phyloP scores from a whole-genome alignment of 352 stramenopile genomes.

The Phytophthora aleatoria region DNA sequence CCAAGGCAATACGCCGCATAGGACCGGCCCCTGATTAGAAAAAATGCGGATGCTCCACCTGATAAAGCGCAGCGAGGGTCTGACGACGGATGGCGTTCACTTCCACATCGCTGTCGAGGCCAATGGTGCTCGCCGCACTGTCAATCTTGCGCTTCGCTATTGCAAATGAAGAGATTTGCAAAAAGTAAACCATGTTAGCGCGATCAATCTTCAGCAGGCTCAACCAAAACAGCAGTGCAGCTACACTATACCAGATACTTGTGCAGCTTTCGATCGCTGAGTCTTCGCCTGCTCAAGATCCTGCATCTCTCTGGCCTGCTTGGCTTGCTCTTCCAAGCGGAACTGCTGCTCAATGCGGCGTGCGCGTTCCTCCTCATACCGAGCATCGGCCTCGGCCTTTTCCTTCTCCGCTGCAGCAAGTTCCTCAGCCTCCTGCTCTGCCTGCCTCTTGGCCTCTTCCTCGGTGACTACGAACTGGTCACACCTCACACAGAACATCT shows the following conservation, averaged over 20 bases:
- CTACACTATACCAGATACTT: constrained; percentile 37
- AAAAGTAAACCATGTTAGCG: background rate
- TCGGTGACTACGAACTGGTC: constrained; percentile 78
- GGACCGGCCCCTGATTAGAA: constrained; percentile 29
- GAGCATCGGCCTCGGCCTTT: constrained; percentile 45
- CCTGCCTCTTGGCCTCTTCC: constrained; percentile 63
- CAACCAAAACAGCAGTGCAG: background rate
- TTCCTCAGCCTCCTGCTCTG: constrained; percentile 43
- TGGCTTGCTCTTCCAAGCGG: constrained; percentile 69
- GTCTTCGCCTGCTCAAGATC: constrained; percentile 35
- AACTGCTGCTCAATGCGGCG: constrained; percentile 67
- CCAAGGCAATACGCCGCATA: constrained; percentile 1
- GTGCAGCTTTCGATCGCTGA: constrained; percentile 4
- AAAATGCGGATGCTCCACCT: constrained; percentile 69
- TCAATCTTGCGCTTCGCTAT: constrained; percentile 61
- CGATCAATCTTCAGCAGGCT: background rate
- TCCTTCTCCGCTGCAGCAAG: constrained; percentile 47
- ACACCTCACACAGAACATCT: constrained; percentile 84
- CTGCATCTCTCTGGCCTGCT: constrained; percentile 54
- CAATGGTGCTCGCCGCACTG: constrained; percentile 16
- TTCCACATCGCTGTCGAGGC: constrained; percentile 39
- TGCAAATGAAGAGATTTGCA: background rate
- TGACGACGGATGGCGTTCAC: constrained; percentile 56
- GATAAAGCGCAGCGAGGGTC: constrained; percentile 66
- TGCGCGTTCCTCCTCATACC: constrained; percentile 39